phyloP scores from a whole-genome alignment of 805 yeast genomes.

The Lachancea lanzarotensis region DNA sequence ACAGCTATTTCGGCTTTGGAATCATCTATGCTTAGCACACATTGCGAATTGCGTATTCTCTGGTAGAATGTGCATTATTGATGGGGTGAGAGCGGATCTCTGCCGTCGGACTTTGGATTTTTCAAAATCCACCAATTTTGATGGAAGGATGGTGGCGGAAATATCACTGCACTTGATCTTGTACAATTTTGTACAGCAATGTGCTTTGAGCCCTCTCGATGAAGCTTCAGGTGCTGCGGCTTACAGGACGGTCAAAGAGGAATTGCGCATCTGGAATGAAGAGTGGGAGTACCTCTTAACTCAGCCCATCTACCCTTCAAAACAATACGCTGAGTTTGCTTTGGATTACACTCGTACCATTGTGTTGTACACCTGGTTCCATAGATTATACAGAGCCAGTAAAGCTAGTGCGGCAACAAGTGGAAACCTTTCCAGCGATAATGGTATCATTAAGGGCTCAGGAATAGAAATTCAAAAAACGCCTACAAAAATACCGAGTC shows the following conservation, averaged over 20 bases:
- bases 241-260: constrained; percentile 39
- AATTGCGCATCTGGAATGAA: constrained; percentile 53
- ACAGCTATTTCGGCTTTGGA: constrained; percentile 56
- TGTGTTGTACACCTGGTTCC: constrained; percentile 35
- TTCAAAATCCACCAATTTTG: constrained; percentile 64
- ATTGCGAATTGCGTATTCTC: constrained; percentile 57
- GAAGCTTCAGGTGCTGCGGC: constrained; percentile 9
- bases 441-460: not conserved
- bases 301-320: constrained; percentile 62
- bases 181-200: constrained; percentile 48
- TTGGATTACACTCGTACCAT: constrained; percentile 55
- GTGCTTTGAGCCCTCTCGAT: constrained; percentile 4
- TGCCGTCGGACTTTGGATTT: constrained; percentile 52
- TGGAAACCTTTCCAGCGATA: not conserved
- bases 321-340: constrained; percentile 68
- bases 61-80: constrained; percentile 59
- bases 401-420: not conserved
- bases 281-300: constrained; percentile 65
- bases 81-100: constrained; percentile 50
- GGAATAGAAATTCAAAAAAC: constrained; percentile 3
- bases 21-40: constrained; percentile 63
- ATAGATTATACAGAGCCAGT: constrained; percentile 8
- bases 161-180: constrained; percentile 46
- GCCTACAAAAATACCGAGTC: constrained; percentile 10
- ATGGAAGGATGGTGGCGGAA: constrained; percentile 77